Conservation (phyloP, 176 grass and related monocot genomes). For the Rhynchospora breviuscula region DNA sequence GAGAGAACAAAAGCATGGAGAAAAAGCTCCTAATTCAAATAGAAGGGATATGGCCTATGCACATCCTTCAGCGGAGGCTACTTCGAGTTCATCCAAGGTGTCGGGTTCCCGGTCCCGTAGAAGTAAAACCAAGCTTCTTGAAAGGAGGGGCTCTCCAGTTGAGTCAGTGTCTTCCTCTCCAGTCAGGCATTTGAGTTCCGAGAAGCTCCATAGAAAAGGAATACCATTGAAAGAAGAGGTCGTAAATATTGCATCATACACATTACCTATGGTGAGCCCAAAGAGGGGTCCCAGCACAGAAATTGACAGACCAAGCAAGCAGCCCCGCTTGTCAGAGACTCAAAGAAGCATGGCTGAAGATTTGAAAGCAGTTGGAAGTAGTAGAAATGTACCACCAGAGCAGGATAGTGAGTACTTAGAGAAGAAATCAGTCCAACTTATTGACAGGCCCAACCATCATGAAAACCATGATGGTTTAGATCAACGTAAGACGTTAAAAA, state of each 20-base stretch:
- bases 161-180: constrained; percentile 72
- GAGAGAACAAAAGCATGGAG: constrained; percentile 32
- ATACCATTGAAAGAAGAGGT: constrained; percentile 45
- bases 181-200: constrained; percentile 42
- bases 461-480: constrained; percentile 17
- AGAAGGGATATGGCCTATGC: constrained; percentile 39
- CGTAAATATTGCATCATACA: constrained; percentile 41
- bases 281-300: constrained; percentile 47
- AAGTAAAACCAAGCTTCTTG: constrained; percentile 45
- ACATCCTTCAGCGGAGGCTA: constrained; percentile 46
- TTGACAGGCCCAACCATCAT: constrained; percentile 3
- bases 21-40: constrained; percentile 27
- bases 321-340: constrained; percentile 33
- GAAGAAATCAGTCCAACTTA: constrained; percentile 22
- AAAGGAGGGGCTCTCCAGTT: constrained; percentile 53
- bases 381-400: constrained; percentile 28
- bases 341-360: constrained; percentile 25
- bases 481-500: constrained; percentile 1
- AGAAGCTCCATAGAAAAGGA: constrained; percentile 50
- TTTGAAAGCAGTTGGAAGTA: constrained; percentile 23
- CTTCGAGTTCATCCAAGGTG: constrained; percentile 77
- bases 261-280: constrained; percentile 31
- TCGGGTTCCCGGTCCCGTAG: constrained; percentile 32
- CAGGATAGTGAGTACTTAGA: constrained; percentile 27
- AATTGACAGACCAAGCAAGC: constrained; percentile 24